Evolutionary conservation across 2,329 filamentous ascomycete genomes (phyloP), one percentile per base, ranked within the genome.

Genomic region (Ceratocystis ficicola): DNA sequence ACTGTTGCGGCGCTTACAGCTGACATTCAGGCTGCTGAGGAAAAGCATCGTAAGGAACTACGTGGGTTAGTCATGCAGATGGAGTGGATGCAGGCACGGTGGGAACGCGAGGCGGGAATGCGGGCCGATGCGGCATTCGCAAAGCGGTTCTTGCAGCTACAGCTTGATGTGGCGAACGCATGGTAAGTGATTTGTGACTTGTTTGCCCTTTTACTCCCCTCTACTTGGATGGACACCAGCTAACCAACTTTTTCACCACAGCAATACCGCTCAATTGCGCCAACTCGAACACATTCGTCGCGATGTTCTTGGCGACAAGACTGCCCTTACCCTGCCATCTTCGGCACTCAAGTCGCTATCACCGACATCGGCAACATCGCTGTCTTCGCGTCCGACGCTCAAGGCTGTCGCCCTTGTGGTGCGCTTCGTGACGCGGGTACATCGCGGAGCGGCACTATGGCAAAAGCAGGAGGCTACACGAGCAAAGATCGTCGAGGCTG

Each of bases 241-340:
- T 66, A 59, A 66, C 50, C 57, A 57, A 36, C 62, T 25, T 61
- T n/a, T 55, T 60, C 30, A 57, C 62, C 59, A 74, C 75, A 97
- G 94, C 78, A 99, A 97, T 78, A 87, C 93, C 75, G 88, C 90
- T 68, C 90, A 97, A 74, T 85, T 97, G 67, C 84, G 86, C 64
- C 87, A 96, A 73, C 86, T 97, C 69, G 84, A 88, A 71, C 83
- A 88, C 71, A 95, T 96, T 80, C 90, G 76, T 69, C 75, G 73
- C 69, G 73, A 76, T 64, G 70, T 64, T 61, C 74, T 77, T 55
- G 73, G 75, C 69, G 75, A 72, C 71, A 75, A 76, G 68, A 74
- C 63, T 68, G 75, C 55, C 44, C 68, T 67, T 8, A 63, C 59
- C 65, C 60, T 68, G 36, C 48, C 63, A 3, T 63, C 66, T 12